Evolutionary conservation across 257 asterid species (phyloP), one percentile per base, ranked within the genome.

Genomic region (Leptodermis oblonga): DNA sequence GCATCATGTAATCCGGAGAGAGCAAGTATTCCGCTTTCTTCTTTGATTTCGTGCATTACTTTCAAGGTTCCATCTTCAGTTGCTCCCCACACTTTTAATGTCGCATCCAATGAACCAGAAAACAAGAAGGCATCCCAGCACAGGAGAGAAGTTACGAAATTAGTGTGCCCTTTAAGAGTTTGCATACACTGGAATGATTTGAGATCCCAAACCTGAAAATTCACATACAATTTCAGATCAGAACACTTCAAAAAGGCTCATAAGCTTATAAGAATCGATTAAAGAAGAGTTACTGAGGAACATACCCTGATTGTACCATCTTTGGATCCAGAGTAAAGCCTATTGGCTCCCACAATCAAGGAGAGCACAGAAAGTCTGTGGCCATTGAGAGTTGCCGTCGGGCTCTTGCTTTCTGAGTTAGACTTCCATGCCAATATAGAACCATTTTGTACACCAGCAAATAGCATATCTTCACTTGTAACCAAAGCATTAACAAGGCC

Each of bases 71-170:
- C 86, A 36, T 56, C 73, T 55, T 88, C 91, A 0, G 77, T 62
- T 18, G 79, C 71, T 52, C 60, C 70, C 87, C 87, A 86, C 7
- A 74, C 74, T 79, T 86, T 88, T 5, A 88, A 12, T 3, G 87
- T 85, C 13, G 78, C 80, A 78, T 90, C 97, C 34, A 83, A 71
- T 11, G 97, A 88, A 53, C 89, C 86, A 10, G 94, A 79, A 18
- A 90, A n/a, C 63, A 90, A 68, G 58, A 52, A 86, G 1, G 28
- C 28, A 30, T 82, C 83, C 88, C 88, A 90, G 62, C 89, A 86
- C 36, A 88, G 51, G 53, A 90, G 67, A 51, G 92, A 78, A 26
- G 69, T 81, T 23, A 86, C 94, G 3, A 34, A 85, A 53, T 71
- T 62, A 1, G 76, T 68, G 41, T 90, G 94, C 54, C 88, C 92